Evolutionary conservation across 257 asterid genomes (phyloP), one percentile per base, ranked within the genome.

Genomic region (Ligustrum vulgare): DNA sequence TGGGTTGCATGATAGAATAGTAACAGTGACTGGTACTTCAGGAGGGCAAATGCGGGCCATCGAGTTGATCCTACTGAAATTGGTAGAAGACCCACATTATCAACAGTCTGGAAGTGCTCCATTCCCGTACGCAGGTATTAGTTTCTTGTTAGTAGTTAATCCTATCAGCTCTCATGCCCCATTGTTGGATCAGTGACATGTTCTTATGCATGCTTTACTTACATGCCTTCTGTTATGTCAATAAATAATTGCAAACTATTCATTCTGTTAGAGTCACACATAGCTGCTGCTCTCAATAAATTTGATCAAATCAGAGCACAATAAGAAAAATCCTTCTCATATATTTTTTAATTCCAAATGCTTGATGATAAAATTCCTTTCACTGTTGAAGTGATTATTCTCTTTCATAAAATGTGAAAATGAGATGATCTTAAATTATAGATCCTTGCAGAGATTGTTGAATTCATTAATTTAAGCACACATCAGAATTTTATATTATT

Each of bases 1-100:
- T 70, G 98, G 98, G 78, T 82, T 93, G 81, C 96, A 90, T 85
- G 98, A 93, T 81, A 88, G 98, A 75, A 77, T 93, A 76, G 96
- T 93, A 78, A 87, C 94, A 10, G 91, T 93, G 56, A 71, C 82
- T 65, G 98, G 98, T 68, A 84, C 90, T 77, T 79, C 90, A 75
- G 91, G 76, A 5, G 92, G 84, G 67, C 98, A 91, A 84, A 82
- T 93, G 91, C 89, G 86, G 73, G 98, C 97, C 13, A 77, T 91
- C 67, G 98, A 93, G 73, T 86, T 93, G 85, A 88, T 93, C 83
- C 82, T 93, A 33, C 77, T 86, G 81, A 93, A 93, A 84, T 82
- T 93, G 86, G 88, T 86, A 6, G 97, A 88, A 76, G 97, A 93
- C 74, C 83, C 81, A 74, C 85, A 88, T 54, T 93, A 93, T 83